Evolutionary conservation across 2,329 filamentous ascomycete species (phyloP), one percentile per base, ranked within the genome.

Genomic region (Lomentospora prolificans): DNA sequence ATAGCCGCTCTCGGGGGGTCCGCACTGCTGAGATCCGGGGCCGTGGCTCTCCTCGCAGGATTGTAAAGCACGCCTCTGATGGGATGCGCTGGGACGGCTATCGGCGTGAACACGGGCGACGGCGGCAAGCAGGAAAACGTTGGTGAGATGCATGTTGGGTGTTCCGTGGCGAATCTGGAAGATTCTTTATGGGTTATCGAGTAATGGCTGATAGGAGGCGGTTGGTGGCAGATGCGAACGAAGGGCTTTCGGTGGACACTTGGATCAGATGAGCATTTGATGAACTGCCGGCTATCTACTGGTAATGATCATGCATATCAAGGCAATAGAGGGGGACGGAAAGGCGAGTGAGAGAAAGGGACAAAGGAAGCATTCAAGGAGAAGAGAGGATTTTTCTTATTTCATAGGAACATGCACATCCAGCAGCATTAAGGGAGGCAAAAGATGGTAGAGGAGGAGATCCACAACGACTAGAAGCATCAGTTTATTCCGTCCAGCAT

Each of bases 41-140:
- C 54, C 54, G 46, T 51, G 48, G 12, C 41, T 41, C 9, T 55
- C 44, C 33, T 55, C 44, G 54, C 54, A 51, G 17, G 54, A 51
- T 24, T 50, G 8, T 28, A 55, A 28, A 30, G 25, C 27, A 10
- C 46, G 44, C 27, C 27, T 36, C 27, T 14, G 10, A 14, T 41
- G 28, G 44, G 50, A 12, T 28, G 50, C n/a, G 19, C 44, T 48
- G 44, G n/a, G 25, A 8, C 14, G 22, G n/a, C 17, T 22, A 10
- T 48, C 14, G 30, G 44, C 44, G 44, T 12, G n/a, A n/a, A 7
- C 39, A 39, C 14, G n/a, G 41, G 14, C 17, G 39, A 19, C 14
- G 41, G 48, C 10, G 52, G 36, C 19, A 27, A 50, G 14, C n/a
- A 48, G 44, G 44, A 48, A 19, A 41, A 41, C 5, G 19, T 5